Percentiles rank a stretch among this genome's conserved stretches.
Conservation (phyloP, 768 basidiomycete genomes). For the Trametes coccinea region DNA sequence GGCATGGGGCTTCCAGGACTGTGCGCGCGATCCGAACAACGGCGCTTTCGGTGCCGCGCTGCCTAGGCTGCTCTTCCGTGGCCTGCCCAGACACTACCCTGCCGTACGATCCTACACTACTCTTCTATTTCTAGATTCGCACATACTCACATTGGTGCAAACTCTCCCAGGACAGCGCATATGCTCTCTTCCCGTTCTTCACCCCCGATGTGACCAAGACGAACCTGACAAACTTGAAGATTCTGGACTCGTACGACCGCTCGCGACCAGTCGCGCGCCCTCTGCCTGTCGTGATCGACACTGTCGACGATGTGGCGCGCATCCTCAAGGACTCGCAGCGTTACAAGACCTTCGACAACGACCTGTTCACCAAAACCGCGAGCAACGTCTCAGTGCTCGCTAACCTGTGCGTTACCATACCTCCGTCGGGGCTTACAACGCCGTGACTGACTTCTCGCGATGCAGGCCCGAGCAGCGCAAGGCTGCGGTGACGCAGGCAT, state of each 20-base stretch:
- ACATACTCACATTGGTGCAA: too few species aligned
- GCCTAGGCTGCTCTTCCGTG: constrained; percentile 69
- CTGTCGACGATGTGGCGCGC: constrained; percentile 2
- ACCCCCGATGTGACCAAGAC: constrained; percentile 53
- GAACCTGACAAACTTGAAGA: constrained; percentile 36
- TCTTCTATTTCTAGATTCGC: neutral
- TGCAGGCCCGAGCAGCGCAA: constrained; percentile 7
- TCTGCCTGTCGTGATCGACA: constrained; percentile 3
- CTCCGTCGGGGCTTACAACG: neutral
- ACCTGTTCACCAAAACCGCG: constrained; percentile 6
- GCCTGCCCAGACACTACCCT: constrained; percentile 69
- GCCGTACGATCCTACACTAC: constrained; percentile 28
- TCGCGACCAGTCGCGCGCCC: constrained; percentile 42
- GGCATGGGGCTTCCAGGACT: constrained; percentile 77
- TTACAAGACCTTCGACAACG: constrained; percentile 12
- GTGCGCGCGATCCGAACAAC: constrained; percentile 59
- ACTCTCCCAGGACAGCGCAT: constrained; percentile 44
- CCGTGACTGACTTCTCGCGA: neutral
- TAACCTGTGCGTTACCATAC: constrained; percentile 2
- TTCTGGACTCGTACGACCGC: constrained; percentile 57
- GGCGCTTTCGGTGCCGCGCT: constrained; percentile 79
- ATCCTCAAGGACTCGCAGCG: constrained; percentile 4
- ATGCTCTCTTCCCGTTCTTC: constrained; percentile 83
- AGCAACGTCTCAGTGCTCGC: constrained; percentile 11
- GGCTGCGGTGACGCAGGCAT: constrained; percentile 15